Conservation (phyloP, 148 eudicot species). For the Rhododendron ovatum region DNA sequence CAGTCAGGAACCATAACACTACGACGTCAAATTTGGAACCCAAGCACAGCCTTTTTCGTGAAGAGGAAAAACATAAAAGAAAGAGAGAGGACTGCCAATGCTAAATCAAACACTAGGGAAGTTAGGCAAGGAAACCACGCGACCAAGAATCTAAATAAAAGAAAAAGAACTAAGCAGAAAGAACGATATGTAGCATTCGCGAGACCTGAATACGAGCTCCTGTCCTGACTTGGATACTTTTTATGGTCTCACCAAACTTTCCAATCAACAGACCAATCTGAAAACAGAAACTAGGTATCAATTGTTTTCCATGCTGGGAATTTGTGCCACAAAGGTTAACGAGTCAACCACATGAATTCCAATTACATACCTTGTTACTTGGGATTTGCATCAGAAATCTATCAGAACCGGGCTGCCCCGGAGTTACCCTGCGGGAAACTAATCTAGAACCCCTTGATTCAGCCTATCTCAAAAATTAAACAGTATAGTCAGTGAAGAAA, state of each 20-base stretch:
- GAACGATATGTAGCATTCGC: background rate
- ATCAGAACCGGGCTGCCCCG: constrained; percentile 51
- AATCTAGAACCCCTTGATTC: constrained; percentile 72
- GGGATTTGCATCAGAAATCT: constrained; percentile 57
- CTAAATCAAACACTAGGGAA: background rate
- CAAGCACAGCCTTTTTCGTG: background rate
- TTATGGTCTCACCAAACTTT: constrained; percentile 94
- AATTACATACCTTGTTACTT: constrained; percentile 62
- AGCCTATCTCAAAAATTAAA: constrained; percentile 42
- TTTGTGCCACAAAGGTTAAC: background rate
- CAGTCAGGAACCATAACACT: background rate
- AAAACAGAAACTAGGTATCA: background rate
- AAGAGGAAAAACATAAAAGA: background rate
- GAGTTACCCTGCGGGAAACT: constrained; percentile 50
- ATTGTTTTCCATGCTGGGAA: background rate
- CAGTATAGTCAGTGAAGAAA: background rate
- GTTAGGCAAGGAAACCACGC: background rate
- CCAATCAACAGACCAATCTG: constrained; percentile 97
- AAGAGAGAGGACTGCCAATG: background rate
- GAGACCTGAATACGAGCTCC: constrained; percentile 94
- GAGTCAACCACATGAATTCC: background rate
- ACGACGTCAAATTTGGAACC: background rate
- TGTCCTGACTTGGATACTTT: constrained; percentile 69
- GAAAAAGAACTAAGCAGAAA: background rate
- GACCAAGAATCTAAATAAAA: background rate